A percentile compares a stretch with the other conserved stretches of the same genome.
Evolutionary conservation across 164 flowering plant species (phyloP).

Genomic region (Hamamelis virginiana): DNA sequence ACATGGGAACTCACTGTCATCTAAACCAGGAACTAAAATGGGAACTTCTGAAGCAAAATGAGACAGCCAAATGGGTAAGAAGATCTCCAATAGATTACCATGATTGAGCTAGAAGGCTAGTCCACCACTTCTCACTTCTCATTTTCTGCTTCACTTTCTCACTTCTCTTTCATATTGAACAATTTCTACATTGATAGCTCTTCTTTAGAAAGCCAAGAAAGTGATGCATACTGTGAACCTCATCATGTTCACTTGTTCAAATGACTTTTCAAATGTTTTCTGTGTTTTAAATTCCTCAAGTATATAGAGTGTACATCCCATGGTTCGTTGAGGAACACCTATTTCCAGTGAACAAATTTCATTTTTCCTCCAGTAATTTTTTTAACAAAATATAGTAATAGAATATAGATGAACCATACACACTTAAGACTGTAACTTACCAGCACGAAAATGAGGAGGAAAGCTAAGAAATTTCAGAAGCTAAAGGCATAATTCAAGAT

Average conservation of each 20-base stretch:
- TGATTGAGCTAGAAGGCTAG: neutral
- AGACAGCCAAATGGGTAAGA: neutral
- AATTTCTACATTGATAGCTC: neutral
- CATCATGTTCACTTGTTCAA: too few species aligned
- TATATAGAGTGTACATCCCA: neutral
- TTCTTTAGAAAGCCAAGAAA: neutral
- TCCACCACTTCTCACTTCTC: neutral
- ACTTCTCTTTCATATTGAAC: neutral
- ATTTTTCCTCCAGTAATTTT: neutral
- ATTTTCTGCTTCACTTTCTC: neutral
- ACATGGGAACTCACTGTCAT: too few species aligned
- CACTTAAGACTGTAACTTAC: too few species aligned
- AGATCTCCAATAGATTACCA: neutral
- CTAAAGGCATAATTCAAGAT: neutral
- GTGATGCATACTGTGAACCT: too few species aligned
- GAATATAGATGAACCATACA: neutral
- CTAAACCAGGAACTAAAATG: neutral
- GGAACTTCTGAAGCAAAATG: neutral
- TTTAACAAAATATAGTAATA: neutral
- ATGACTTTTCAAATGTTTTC: too few species aligned
- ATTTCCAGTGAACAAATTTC: neutral
- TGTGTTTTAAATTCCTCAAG: neutral
- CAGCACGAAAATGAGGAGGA: neutral
- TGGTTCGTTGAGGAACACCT: neutral
- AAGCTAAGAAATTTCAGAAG: neutral